Base-by-base conservation (phyloP, 2,329 filamentous ascomycete genomes). In the Cytospora chrysosperma region DNA sequence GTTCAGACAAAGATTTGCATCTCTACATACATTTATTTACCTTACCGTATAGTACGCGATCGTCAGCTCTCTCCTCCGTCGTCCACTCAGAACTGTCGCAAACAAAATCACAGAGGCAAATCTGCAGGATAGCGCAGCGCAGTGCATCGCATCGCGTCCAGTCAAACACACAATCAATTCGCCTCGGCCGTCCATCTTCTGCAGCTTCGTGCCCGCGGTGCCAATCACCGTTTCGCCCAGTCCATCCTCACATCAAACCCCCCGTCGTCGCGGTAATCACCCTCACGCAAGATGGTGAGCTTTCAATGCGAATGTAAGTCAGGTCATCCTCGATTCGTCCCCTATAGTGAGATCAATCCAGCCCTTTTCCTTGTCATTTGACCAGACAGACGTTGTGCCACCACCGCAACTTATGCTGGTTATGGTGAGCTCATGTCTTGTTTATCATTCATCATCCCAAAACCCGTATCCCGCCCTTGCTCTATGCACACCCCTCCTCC, bases 281-380 rank as follows among this genome's bases (percentile, higher is more conserved):
- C 40, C 19, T 50, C 51, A 54, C 56, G 53, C 56, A 63, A 34
- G 56, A 65, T 65, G 64, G 64, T 65, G 51, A 65, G 64, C 64
- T 65, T 65, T 30, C 54, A 57, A 54, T 65, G 64, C 57, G 64
- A 65, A 64, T 34, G 64, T 61, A 64, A 63, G 64, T 58, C 56
- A 50, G 51, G 37, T 53, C 52, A 51, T 50, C 37, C 32, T 32
- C 54, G 37, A 24, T 21, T 55, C 53, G 24, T 34, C 47, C 32
- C 51, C 52, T 53, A 47, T 56, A 59, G 62, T 50, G 53, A 65
- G 63, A 65, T 54, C 63, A 58, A 43, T 32, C 21, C 62, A 10
- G 60, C 43, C 27, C 40, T 27, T 26, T 47, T 50, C 59, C 43
- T 49, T 21, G 50, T 63, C 56, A 59, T 51, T 63, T 59, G 64